These are phyloP conservation scores for Colletotrichum paranaense DNA, from an alignment of 2,329 filamentous ascomycete species.

Conservation along the genomic window DNA sequence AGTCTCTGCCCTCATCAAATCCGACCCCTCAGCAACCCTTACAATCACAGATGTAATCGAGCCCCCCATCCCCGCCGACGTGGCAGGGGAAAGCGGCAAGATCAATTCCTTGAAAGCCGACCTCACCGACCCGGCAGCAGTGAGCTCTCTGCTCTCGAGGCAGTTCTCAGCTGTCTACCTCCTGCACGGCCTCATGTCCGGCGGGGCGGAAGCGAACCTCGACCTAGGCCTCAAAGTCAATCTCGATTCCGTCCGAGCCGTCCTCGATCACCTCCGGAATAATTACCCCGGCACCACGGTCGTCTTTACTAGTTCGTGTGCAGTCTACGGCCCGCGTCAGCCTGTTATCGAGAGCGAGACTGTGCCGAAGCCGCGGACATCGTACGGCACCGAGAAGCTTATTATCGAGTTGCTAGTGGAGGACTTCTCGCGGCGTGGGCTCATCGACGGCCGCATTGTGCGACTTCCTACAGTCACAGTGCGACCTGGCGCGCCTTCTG, in stretches of 20 bases:
- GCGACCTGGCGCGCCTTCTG: constrained; percentile 69
- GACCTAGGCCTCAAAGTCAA: constrained; percentile 66
- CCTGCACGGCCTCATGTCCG: constrained; percentile 74
- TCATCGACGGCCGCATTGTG: constrained; percentile 68
- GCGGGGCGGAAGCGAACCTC: constrained; percentile 69
- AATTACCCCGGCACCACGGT: constrained; percentile 61
- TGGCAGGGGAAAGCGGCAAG: constrained; percentile 39
- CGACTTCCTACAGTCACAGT: constrained; percentile 72
- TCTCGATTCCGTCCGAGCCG: constrained; percentile 64
- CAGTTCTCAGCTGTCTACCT: constrained; percentile 63
- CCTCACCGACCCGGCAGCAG: constrained; percentile 46
- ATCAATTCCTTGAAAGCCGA: constrained; percentile 43
- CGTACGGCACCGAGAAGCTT: constrained; percentile 72
- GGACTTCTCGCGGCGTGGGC: constrained; percentile 61
- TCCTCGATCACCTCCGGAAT: constrained; percentile 64
- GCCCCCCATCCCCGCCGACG: constrained; percentile 60
- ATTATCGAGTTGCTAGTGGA: constrained; percentile 70
- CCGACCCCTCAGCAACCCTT: constrained; percentile 51
- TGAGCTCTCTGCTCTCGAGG: constrained; percentile 44
- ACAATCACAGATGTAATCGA: constrained; percentile 67
- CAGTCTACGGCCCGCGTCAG: constrained; percentile 64
- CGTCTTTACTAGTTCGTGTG: constrained; percentile 69
- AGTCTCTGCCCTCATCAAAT: constrained; percentile 63
- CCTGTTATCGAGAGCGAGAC: constrained; percentile 52
- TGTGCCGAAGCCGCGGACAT: constrained; percentile 64